Base-by-base conservation (phyloP, 2,329 filamentous ascomycete genomes). In the Talaromyces sp. region DNA sequence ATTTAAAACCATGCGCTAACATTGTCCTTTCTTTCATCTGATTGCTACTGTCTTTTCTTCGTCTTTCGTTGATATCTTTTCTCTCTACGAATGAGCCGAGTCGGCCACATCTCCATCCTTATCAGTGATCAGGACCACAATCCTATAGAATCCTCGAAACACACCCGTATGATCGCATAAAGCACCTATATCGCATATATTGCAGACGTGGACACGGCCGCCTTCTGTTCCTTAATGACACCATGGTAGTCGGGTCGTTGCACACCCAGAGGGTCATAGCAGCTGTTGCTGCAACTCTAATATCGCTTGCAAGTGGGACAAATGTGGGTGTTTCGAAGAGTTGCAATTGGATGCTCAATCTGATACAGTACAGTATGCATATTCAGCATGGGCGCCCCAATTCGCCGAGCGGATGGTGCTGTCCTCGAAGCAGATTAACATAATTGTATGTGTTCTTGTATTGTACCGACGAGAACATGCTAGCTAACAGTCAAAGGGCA, bases 351-450 rank as follows among this genome's bases (percentile, higher is more conserved):
- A 35, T 39, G 19, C 33, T 50, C 14, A 19, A 54, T 63, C 60
- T 39, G 47, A 59, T 56, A 58, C 39, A 41, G 16, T 60, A 59
- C 74, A 97, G 92, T 98, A 99, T 86, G 94, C 93, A 74, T 99
- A 97, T 80, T 97, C 93, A 63, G 94, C 94, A 79, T 99, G 95
- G 93, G 93, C 92, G 14, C 95, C 95, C 22, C 93, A 97, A 79
- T 97, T 97, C 75, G 93, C 93, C 59, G 89, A 96, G 73, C 89
- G 87, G 71, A 84, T 99, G 71, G 88, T 90, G 75, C 86, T 98
- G 67, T 93, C 93, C 14, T 90, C 95, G n/a, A 98, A 94, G 2
- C 85, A 97, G 77, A 93, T 88, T 78, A 98, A 99, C 78, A 79
- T 98, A 69, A 93, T 99, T 74, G 93, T 89, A 82, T 75, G 86